Conservation (phyloP, 331 rosid species). For the Cydonia oblonga region DNA sequence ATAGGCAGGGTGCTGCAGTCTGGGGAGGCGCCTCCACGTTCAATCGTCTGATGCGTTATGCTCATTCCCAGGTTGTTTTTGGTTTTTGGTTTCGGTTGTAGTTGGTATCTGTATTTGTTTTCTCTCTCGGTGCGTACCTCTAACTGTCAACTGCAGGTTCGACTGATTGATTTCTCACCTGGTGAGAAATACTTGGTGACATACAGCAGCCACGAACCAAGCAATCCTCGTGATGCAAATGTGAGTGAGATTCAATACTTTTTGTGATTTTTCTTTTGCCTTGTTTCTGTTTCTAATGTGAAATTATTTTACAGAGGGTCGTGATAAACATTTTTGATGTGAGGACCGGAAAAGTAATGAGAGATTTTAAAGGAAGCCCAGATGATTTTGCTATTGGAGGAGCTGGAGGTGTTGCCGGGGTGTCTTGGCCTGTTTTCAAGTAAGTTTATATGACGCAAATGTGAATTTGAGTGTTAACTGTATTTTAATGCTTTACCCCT, state of each 20-base stretch:
- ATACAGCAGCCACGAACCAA: constrained; percentile 80
- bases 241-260: constrained; percentile 29
- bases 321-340: constrained; percentile 76
- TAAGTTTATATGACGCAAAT: neutral
- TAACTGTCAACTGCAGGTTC: constrained; percentile 39
- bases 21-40: constrained; percentile 80
- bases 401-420: constrained; percentile 59
- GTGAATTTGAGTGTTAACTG: neutral
- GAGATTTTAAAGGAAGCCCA: constrained; percentile 77
- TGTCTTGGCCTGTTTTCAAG: constrained; percentile 85
- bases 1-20: constrained; percentile 80
- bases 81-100: neutral
- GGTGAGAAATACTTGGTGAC: constrained; percentile 79
- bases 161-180: constrained; percentile 80
- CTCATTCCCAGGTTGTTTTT: constrained; percentile 60
- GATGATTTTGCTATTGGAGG: constrained; percentile 81
- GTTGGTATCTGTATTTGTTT: neutral
- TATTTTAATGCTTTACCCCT: neutral
- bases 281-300: constrained; percentile 12
- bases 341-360: constrained; percentile 79
- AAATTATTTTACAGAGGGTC: constrained; percentile 40
- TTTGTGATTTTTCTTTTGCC: neutral
- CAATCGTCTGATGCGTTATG: constrained; percentile 69
- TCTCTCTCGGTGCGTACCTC: neutral
- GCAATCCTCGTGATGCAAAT: constrained; percentile 78